Conservation (phyloP, 371 early-diverging fungal genomes). For the Actinomortierella wolfii region DNA sequence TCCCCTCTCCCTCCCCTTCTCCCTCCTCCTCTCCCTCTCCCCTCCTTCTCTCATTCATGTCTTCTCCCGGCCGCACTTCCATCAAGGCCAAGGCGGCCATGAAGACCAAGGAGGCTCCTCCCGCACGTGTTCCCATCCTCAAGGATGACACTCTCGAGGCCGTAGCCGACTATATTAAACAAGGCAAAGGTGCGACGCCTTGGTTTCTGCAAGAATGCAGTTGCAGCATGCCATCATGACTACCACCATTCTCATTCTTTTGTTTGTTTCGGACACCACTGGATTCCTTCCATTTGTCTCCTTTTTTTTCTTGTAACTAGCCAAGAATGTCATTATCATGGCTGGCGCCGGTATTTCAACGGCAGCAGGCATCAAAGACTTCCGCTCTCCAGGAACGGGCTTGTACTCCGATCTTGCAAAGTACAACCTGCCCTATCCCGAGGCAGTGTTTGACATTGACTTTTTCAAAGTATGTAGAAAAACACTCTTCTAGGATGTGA, state of each 20-base stretch:
- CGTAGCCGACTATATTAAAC: conserved; percentile 60
- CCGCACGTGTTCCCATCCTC: conserved; percentile 9
- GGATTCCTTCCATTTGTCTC: neutral
- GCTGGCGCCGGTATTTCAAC: conserved; percentile 97
- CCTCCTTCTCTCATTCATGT: too few relatives aligned
- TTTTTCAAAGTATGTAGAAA: conserved; percentile 72
- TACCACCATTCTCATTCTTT: too few relatives aligned
- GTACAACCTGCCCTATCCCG: conserved; percentile 88
- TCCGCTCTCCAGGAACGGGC: conserved; percentile 90
- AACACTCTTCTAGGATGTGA: neutral
- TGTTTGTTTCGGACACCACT: neutral
- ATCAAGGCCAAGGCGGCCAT: conserved; percentile 6
- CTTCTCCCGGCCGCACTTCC: too few relatives aligned
- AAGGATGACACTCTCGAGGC: conserved; percentile 53
- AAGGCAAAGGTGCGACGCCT: conserved; percentile 50
- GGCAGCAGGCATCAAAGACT: conserved; percentile 91
- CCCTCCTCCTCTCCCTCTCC: too few relatives aligned
- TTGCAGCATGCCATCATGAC: too few relatives aligned
- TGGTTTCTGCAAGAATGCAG: too few relatives aligned
- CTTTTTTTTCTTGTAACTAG: conserved; percentile 30
- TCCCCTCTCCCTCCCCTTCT: too few relatives aligned
- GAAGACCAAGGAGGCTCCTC: conserved; percentile 10
- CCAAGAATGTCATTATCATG: conserved; percentile 86
- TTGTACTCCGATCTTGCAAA: conserved; percentile 88
- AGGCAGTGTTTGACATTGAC: conserved; percentile 93